Percentiles rank a stretch among this genome's conserved stretches.
Evolutionary conservation across 2,329 filamentous ascomycete species (phyloP).

Genomic region (Didymella lethalis): DNA sequence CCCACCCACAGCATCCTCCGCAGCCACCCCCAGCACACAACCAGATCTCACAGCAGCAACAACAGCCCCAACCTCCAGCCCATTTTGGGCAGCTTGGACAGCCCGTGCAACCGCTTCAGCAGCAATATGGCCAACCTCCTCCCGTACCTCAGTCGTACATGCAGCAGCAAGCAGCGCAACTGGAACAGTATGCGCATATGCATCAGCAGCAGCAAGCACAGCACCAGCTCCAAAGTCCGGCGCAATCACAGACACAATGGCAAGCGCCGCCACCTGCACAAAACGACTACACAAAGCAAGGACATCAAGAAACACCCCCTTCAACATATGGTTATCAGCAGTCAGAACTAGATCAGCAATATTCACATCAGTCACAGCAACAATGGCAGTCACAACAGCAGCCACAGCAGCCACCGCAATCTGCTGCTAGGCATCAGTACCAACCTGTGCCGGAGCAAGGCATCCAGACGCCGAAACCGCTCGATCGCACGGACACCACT

Average conservation of each 20-base stretch:
- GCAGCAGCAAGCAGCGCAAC: constrained; percentile 25
- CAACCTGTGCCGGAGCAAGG: constrained; percentile 27
- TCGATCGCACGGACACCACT: constrained; percentile 34
- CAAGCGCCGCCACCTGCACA: constrained; percentile 29
- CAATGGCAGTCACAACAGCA: constrained; percentile 36
- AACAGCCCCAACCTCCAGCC: constrained; percentile 23
- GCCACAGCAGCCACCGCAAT: constrained; percentile 35
- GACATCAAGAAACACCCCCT: constrained; percentile 18
- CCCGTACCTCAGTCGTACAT: constrained; percentile 24
- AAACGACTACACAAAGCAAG: constrained; percentile 22
- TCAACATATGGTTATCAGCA: constrained; percentile 18
- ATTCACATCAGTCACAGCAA: constrained; percentile 13
- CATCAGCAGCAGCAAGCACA: constrained; percentile 23
- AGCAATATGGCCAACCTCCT: constrained; percentile 22
- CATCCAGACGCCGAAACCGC: constrained; percentile 41
- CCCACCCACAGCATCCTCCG: constrained; percentile 16
- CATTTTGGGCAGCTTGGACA: constrained; percentile 30
- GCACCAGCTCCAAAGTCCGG: constrained; percentile 16
- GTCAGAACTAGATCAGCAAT: constrained; percentile 19
- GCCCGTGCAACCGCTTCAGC: constrained; percentile 30
- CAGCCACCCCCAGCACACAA: constrained; percentile 19
- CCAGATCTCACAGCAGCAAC: constrained; percentile 19
- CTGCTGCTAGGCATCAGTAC: constrained; percentile 29
- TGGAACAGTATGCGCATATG: constrained; percentile 15
- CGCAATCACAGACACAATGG: constrained; percentile 32